A percentile compares a stretch with the other conserved stretches of the same genome.
These are phyloP conservation scores for Eucalyptus polybractea DNA, from an alignment of 345 rosid species.

Conservation along the genomic window DNA sequence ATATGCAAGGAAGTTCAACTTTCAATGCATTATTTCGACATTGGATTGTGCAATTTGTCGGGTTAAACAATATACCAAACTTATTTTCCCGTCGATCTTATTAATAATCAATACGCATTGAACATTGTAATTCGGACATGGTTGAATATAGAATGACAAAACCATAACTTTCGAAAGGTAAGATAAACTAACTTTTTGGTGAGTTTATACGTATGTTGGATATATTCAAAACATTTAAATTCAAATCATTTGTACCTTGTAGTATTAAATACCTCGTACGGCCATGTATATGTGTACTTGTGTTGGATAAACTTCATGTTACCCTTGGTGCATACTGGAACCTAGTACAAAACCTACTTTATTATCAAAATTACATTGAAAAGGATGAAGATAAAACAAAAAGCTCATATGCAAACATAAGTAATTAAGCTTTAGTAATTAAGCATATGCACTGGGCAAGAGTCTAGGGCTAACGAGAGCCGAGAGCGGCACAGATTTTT, in stretches of 20 bases:
- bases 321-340: not conserved
- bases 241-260: not conserved
- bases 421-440: not conserved
- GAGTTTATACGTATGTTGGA: not conserved
- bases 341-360: not conserved
- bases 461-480: constrained; percentile 34
- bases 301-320: not conserved
- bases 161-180: accelerated
- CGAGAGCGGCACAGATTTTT: constrained; percentile 40
- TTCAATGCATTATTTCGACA: not conserved
- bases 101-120: accelerated
- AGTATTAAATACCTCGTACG: not conserved
- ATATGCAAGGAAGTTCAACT: not conserved
- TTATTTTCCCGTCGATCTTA: accelerated
- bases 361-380: not conserved
- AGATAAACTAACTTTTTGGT: not conserved
- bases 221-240: not conserved
- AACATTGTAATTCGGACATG: accelerated
- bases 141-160: accelerated
- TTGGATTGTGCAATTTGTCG: not conserved
- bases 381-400: not conserved
- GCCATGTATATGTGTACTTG: accelerated
- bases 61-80: not conserved
- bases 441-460: constrained; percentile 11
- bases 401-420: not conserved